Conservation (phyloP, 805 yeast genomes). For the Candida morakotiae region DNA sequence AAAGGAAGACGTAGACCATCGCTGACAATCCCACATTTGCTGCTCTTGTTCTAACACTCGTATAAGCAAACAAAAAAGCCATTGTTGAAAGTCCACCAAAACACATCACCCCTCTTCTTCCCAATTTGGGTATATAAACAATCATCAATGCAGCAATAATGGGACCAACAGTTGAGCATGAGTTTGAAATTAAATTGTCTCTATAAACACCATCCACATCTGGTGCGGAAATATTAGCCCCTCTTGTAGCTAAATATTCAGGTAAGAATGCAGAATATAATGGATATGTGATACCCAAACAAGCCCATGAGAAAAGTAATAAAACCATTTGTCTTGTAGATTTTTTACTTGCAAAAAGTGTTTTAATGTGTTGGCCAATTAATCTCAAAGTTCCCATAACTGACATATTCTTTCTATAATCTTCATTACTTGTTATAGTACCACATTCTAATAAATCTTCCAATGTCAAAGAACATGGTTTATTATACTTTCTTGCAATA, state of each 20-base stretch:
- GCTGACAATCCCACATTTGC: conserved; percentile 43
- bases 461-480: conserved; percentile 39
- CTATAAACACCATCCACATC: conserved; percentile 18
- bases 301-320: conserved; percentile 46
- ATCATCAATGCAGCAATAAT: conserved; percentile 23
- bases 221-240: conserved; percentile 41
- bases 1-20: conserved; percentile 42
- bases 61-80: conserved; percentile 58
- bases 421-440: conserved; percentile 16
- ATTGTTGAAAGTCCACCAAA: conserved; percentile 51
- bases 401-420: conserved; percentile 17
- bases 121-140: conserved; percentile 27
- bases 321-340: conserved; percentile 39
- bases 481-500: conserved; percentile 43
- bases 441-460: conserved; percentile 47
- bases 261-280: conserved; percentile 51
- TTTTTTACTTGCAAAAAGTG: conserved; percentile 36
- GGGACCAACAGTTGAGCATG: conserved; percentile 26
- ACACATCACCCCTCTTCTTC: conserved; percentile 56
- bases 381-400: conserved; percentile 18
- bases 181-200: conserved; percentile 24
- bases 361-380: conserved; percentile 31
- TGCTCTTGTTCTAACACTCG: conserved; percentile 50
- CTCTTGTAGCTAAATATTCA: conserved; percentile 46
- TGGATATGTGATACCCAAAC: conserved; percentile 53